Evolutionary conservation across 345 rosid genomes (phyloP).

Genomic region (Melaleuca alternifolia): DNA sequence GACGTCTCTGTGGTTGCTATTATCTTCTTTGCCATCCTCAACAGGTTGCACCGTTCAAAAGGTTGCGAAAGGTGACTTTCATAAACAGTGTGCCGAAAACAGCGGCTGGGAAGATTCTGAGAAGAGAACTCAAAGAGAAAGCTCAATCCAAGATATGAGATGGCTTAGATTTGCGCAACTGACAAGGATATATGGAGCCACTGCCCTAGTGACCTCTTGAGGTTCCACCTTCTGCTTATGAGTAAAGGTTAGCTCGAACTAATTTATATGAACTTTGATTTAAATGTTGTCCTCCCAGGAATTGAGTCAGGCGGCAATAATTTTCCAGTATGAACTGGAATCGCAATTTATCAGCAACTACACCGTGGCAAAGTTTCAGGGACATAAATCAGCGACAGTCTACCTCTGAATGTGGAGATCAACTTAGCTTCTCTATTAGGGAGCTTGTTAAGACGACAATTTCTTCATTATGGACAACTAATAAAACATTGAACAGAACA

Average conservation of each 20-base stretch:
- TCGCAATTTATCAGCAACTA: neutral
- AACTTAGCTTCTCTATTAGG: neutral
- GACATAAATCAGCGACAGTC: too few relatives aligned
- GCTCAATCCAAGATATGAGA: slow-evolving; percentile 15
- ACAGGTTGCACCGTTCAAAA: slow-evolving; percentile 27
- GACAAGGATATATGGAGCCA: neutral
- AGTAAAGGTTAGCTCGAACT: neutral
- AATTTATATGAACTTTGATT: neutral
- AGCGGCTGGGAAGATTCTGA: slow-evolving; percentile 24
- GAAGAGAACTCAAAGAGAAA: slow-evolving; percentile 21
- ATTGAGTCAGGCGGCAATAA: neutral
- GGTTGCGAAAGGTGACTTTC: slow-evolving; percentile 17
- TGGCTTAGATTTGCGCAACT: neutral
- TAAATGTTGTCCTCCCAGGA: neutral
- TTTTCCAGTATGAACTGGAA: neutral
- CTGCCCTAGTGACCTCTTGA: neutral
- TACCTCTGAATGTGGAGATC: neutral
- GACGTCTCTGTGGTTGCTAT: neutral
- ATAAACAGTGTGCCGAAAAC: slow-evolving; percentile 16
- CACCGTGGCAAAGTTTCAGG: too few relatives aligned
- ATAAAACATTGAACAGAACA: neutral
- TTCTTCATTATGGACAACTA: neutral
- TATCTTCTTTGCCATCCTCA: neutral
- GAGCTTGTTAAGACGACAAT: neutral
- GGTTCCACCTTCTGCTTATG: neutral